A percentile compares a stretch with the other conserved stretches of the same genome.
Evolutionary conservation across 2,329 filamentous ascomycete species (phyloP).

Genomic region (Fusarium aywerte): DNA sequence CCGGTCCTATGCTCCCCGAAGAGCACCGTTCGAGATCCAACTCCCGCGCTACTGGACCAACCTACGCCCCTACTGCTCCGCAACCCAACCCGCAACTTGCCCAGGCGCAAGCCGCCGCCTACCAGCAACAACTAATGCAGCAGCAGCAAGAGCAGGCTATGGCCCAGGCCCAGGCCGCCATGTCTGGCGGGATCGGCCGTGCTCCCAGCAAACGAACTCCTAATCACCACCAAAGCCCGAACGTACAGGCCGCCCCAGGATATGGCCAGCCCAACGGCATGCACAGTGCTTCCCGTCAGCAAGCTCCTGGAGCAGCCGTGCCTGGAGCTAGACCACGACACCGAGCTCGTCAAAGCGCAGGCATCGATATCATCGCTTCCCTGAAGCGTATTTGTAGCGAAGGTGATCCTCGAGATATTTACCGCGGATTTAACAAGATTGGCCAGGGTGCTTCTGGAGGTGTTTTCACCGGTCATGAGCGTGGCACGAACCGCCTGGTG

Average conservation of each 20-base stretch:
- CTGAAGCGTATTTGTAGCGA: constrained; percentile 91
- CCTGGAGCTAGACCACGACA: constrained; percentile 77
- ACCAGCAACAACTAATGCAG: constrained; percentile 73
- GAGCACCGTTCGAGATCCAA: constrained; percentile 76
- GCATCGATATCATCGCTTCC: constrained; percentile 82
- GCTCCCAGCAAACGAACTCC: constrained; percentile 77
- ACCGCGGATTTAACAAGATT: constrained; percentile 90
- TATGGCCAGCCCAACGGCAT: constrained; percentile 50
- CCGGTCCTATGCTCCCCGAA: constrained; percentile 70
- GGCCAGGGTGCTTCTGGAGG: constrained; percentile 97
- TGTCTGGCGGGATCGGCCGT: constrained; percentile 76
- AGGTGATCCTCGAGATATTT: constrained; percentile 88
- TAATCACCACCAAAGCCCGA: constrained; percentile 43
- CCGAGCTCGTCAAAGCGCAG: constrained; percentile 80
- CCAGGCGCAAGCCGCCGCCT: constrained; percentile 58
- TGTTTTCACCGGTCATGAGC: constrained; percentile 91
- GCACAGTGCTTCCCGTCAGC: constrained; percentile 52
- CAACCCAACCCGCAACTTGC: constrained; percentile 44
- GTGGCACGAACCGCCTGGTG: constrained; percentile 84
- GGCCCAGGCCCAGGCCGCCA: constrained; percentile 80
- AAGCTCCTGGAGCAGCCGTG: constrained; percentile 49
- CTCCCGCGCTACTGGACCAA: constrained; percentile 68
- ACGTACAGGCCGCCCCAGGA: constrained; percentile 42
- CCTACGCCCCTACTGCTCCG: constrained; percentile 60
- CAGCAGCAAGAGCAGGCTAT: constrained; percentile 90